Evolutionary conservation across 2,329 filamentous ascomycete species (phyloP), one percentile per base, ranked within the genome.

Genomic region (Colletotrichum somersetense): DNA sequence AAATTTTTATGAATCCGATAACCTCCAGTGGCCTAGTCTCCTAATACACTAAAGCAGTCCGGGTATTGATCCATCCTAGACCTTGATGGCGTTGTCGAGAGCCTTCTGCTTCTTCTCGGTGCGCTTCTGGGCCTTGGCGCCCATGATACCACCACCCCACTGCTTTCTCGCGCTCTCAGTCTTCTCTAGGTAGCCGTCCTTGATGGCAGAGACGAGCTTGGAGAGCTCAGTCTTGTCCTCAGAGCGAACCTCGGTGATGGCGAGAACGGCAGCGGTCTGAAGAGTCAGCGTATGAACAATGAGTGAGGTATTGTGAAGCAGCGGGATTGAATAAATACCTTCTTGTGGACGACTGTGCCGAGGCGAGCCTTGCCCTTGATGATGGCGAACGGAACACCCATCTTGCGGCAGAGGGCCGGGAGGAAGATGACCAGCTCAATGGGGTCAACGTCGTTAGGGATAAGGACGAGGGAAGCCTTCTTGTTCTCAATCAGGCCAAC

Each of bases 81-180:
- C 97, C 93, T 98, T 98, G 91, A 98, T 95, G 84, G 96, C 95
- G 82, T 86, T 87, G 87, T 98, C 96, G 76, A 96, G 82, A 82
- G 95, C 95, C 93, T 98, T 98, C 87, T 92, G 90, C 89, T 94
- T 94, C 93, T 97, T 98, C 85, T 87, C 85, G 75, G 86, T 89
- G 81, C 87, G 87, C 86, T 89, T 90, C 86, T 90, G 91, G 83
- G 96, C 95, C 94, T 99, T 99, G 84, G 92, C 89, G 82, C 96
- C 89, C 95, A 99, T 98, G 89, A 99, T 98, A 86, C 97, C 97
- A 91, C 96, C 96, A 88, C 97, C 96, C 96, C 97, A 99, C 88
- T 96, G 93, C 85, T 93, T 92, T 86, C 94, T 93, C 81, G 90
- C 86, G 83, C 95, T 93, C 88, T 98, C 96, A 85, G 93, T 93